Conservation (phyloP, 2,329 filamentous ascomycete genomes). For the Aspergillus tamarii region DNA sequence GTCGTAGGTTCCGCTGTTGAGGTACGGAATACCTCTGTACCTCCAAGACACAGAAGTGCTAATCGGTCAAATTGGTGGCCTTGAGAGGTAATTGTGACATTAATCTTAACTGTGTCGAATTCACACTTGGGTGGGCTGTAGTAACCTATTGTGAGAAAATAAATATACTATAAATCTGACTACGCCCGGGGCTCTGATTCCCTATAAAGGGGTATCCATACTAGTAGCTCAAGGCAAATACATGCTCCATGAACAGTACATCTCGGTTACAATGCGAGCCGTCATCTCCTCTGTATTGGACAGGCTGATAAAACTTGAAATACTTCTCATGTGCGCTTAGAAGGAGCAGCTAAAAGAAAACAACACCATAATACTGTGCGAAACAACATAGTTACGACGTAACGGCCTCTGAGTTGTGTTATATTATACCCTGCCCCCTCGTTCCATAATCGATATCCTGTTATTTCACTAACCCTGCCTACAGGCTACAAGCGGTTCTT, state of each 20-base stretch:
- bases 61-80: conserved; percentile 78
- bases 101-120: conserved; percentile 76
- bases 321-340: neutral
- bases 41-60: conserved; percentile 73
- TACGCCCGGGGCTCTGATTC: conserved; percentile 42
- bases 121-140: conserved; percentile 48
- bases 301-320: neutral
- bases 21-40: conserved; percentile 80
- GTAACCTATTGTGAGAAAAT: neutral
- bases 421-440: too few species aligned
- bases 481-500: neutral
- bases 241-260: conserved; percentile 68
- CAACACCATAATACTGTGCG: neutral
- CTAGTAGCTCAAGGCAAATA: conserved; percentile 73
- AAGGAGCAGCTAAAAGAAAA: neutral
- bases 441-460: neutral
- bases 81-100: conserved; percentile 71
- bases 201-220: conserved; percentile 74
- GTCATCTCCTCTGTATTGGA: neutral
- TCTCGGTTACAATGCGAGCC: conserved; percentile 25
- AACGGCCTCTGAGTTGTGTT: neutral
- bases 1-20: conserved; percentile 78
- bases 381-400: neutral
- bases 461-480: neutral
- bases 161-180: neutral